phyloP scores from a whole-genome alignment of 257 asterid species.

The Forsythia suspensa region DNA sequence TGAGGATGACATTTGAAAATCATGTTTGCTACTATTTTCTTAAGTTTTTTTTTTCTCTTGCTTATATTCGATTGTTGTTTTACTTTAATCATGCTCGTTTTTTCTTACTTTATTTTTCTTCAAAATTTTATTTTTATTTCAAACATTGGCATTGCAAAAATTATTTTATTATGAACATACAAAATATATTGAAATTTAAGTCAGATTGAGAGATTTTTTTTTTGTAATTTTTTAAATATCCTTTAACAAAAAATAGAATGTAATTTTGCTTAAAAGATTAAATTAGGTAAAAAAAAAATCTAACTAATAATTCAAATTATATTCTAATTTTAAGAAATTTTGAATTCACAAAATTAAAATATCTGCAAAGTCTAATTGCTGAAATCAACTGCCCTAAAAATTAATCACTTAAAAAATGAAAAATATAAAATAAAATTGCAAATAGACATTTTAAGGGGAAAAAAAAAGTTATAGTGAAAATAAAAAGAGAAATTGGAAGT shows the following conservation, averaged over 20 bases:
- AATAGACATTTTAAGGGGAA: neutral
- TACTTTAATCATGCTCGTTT: too few relatives aligned
- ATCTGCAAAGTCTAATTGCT: too few relatives aligned
- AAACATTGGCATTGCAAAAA: neutral
- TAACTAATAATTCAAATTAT: too few relatives aligned
- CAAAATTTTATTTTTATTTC: neutral
- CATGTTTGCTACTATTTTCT: too few relatives aligned
- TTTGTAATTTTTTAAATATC: neutral
- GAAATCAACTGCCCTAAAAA: neutral
- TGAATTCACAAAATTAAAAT: too few relatives aligned
- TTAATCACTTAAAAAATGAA: neutral
- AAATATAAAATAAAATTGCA: neutral
- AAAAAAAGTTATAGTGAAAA: neutral
- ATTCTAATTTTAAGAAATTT: too few relatives aligned
- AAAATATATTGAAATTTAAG: neutral
- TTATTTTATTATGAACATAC: neutral
- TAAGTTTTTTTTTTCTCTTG: too few relatives aligned
- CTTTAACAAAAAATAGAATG: neutral
- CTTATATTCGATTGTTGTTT: too few relatives aligned
- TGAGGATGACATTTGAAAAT: too few relatives aligned
- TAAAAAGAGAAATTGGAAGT: constrained; percentile 16
- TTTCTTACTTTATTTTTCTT: too few relatives aligned
- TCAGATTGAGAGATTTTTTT: too few relatives aligned
- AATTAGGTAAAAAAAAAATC: too few relatives aligned
- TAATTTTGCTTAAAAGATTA: neutral